Percentiles rank a stretch among this genome's conserved stretches.
Conservation (phyloP, 2,329 filamentous ascomycete species). For the Xylariaceae sp. region DNA sequence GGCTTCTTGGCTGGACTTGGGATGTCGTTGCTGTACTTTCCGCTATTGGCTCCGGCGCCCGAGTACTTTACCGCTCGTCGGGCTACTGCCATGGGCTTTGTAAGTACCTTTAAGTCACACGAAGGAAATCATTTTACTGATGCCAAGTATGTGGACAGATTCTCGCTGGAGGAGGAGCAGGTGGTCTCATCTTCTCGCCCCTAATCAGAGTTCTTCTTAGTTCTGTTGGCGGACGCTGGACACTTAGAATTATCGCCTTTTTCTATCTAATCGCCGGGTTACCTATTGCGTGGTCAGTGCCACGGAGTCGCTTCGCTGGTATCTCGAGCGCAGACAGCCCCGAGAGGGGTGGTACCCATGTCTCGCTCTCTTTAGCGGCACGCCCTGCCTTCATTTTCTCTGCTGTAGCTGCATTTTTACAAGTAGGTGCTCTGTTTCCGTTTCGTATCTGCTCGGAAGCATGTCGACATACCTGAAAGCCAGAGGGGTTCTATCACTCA, state of each 20-base stretch:
- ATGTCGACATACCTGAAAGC: no score
- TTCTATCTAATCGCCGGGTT: conserved; percentile 38
- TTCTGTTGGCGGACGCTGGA: conserved; percentile 42
- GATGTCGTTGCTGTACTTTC: conserved; percentile 43
- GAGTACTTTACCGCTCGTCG: conserved; percentile 49
- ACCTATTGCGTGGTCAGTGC: conserved; percentile 39
- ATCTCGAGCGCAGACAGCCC: conserved; percentile 16
- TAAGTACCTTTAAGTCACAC: conserved; percentile 20
- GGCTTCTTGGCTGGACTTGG: conserved; percentile 42
- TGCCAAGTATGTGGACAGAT: no score
- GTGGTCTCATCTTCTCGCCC: conserved; percentile 42
- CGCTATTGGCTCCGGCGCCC: conserved; percentile 44
- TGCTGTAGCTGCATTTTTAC: conserved; percentile 39
- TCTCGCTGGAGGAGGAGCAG: conserved; percentile 40
- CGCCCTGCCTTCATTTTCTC: conserved; percentile 42
- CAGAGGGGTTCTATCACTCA: no score
- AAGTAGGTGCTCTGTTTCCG: conserved; percentile 22
- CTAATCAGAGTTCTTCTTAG: conserved; percentile 40
- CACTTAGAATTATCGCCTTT: conserved; percentile 39
- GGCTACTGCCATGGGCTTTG: conserved; percentile 45
- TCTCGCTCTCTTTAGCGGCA: conserved; percentile 37
- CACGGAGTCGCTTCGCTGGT: conserved; percentile 37
- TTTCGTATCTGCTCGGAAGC: conserved; percentile 12
- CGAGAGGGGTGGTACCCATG: conserved; percentile 34
- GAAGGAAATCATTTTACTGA: no score